phyloP scores from a whole-genome alignment of 2,329 filamentous ascomycete species.

The Colletotrichum agaves region DNA sequence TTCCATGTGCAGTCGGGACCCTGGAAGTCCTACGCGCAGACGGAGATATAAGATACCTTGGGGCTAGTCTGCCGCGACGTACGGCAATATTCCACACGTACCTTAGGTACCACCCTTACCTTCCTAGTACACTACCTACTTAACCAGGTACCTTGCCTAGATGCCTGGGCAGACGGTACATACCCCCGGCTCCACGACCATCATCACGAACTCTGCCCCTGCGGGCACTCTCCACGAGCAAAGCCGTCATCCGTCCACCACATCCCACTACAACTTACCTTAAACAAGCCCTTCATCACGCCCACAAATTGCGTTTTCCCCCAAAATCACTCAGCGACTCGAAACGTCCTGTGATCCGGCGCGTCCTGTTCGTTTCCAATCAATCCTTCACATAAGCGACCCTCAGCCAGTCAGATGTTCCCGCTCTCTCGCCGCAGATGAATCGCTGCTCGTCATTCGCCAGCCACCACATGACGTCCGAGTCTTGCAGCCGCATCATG shows the following conservation, averaged over 20 bases:
- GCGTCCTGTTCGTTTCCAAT: slow-evolving; percentile 10
- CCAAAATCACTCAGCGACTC: not conserved
- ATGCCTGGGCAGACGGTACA: not conserved
- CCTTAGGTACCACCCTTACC: not conserved
- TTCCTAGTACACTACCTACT: too few relatives aligned
- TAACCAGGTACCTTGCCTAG: too few relatives aligned
- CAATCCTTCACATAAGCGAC: not conserved
- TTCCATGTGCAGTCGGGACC: slow-evolving; percentile 17
- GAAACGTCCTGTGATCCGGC: slow-evolving; percentile 25
- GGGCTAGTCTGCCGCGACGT: not conserved
- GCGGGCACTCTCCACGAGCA: slow-evolving; percentile 18
- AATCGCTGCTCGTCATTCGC: slow-evolving; percentile 25
- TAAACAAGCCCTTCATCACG: slow-evolving; percentile 22
- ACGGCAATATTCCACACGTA: slow-evolving; percentile 4
- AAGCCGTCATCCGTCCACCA: not conserved
- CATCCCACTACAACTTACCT: slow-evolving; percentile 13
- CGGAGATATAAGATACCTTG: not conserved
- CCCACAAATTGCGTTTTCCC: slow-evolving; percentile 17
- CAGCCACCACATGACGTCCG: slow-evolving; percentile 33
- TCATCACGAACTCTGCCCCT: slow-evolving; percentile 10
- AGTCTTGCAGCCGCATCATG: slow-evolving; percentile 35
- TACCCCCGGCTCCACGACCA: not conserved
- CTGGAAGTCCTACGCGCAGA: slow-evolving; percentile 20
- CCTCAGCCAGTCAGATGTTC: slow-evolving; percentile 15
- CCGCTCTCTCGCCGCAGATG: not conserved